These are phyloP conservation scores for Anacardium occidentale DNA, from an alignment of 345 rosid genomes.

Conservation along the genomic window DNA sequence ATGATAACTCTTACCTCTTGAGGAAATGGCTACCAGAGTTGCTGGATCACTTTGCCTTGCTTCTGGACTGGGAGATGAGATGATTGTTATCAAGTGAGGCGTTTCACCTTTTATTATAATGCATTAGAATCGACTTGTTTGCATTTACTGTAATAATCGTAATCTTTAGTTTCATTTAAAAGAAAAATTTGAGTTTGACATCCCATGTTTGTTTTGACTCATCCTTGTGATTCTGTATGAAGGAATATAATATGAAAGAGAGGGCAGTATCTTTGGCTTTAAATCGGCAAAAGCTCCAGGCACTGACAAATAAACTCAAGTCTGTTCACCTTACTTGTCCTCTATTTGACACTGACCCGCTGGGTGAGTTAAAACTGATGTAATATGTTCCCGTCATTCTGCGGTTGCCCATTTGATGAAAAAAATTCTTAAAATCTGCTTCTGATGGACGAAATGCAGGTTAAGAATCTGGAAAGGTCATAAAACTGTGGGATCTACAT, in stretches of 20 bases:
- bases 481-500: constrained; percentile 95
- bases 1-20: constrained; percentile 97
- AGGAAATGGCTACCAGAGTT: constrained; percentile 98
- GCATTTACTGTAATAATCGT: too few relatives aligned
- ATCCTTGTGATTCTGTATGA: constrained; percentile 48
- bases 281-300: constrained; percentile 64
- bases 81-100: constrained; percentile 81
- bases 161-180: not conserved
- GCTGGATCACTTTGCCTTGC: constrained; percentile 98
- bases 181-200: not conserved
- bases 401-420: not conserved
- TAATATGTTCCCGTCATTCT: not conserved
- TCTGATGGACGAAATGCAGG: constrained; percentile 46
- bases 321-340: constrained; percentile 79
- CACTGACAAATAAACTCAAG: constrained; percentile 63
- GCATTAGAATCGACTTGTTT: not conserved
- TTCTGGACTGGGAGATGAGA: constrained; percentile 95
- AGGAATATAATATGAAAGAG: constrained; percentile 92
- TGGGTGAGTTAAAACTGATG: constrained; percentile 56
- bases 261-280: constrained; percentile 80
- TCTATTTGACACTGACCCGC: constrained; percentile 83
- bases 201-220: not conserved
- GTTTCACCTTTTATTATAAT: not conserved
- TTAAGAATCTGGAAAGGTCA: constrained; percentile 80
- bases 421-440: not conserved